A percentile compares a stretch with the other conserved stretches of the same genome.
These are phyloP conservation scores for Komagataella mondaviorum DNA, from an alignment of 805 yeast species.

Conservation along the genomic window DNA sequence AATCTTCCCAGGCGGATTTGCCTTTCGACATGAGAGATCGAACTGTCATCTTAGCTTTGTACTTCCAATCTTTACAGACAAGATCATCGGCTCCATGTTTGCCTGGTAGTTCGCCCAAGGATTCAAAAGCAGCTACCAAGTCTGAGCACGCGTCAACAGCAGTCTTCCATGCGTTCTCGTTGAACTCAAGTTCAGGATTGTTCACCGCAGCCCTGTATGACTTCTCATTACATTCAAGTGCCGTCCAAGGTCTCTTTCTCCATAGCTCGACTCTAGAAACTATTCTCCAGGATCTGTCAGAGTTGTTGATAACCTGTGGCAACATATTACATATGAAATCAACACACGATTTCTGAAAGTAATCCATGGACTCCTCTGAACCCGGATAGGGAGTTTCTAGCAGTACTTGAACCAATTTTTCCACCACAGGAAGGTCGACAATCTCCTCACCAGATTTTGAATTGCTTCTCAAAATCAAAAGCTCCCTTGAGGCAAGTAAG, in stretches of 20 bases:
- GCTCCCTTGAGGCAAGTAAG: slow-evolving; percentile 53
- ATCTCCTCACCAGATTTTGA: slow-evolving; percentile 44
- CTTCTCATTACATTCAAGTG: slow-evolving; percentile 75
- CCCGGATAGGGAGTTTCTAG: slow-evolving; percentile 35
- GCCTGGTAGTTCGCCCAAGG: slow-evolving; percentile 76
- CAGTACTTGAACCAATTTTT: slow-evolving; percentile 55
- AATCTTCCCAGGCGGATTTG: slow-evolving; percentile 63
- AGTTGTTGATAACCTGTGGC: slow-evolving; percentile 56
- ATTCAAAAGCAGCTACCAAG: slow-evolving; percentile 74
- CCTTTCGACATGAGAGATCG: slow-evolving; percentile 74
- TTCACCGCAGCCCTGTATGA: slow-evolving; percentile 66
- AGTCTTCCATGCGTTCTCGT: slow-evolving; percentile 56
- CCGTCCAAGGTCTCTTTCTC: slow-evolving; percentile 80
- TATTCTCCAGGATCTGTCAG: slow-evolving; percentile 64
- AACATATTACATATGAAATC: slow-evolving; percentile 59
- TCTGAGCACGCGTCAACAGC: slow-evolving; percentile 73
- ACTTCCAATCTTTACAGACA: slow-evolving; percentile 90
- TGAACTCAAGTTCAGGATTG: slow-evolving; percentile 47
- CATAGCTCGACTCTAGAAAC: slow-evolving; percentile 80
- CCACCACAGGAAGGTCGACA: slow-evolving; percentile 65
- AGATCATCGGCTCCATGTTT: slow-evolving; percentile 66
- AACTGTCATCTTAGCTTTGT: slow-evolving; percentile 61
- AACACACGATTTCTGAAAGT: slow-evolving; percentile 56
- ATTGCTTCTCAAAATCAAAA: slow-evolving; percentile 34
- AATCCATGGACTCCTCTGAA: slow-evolving; percentile 25